Base-by-base conservation (phyloP, 345 rosid species). In the Eucalyptus globulus region DNA sequence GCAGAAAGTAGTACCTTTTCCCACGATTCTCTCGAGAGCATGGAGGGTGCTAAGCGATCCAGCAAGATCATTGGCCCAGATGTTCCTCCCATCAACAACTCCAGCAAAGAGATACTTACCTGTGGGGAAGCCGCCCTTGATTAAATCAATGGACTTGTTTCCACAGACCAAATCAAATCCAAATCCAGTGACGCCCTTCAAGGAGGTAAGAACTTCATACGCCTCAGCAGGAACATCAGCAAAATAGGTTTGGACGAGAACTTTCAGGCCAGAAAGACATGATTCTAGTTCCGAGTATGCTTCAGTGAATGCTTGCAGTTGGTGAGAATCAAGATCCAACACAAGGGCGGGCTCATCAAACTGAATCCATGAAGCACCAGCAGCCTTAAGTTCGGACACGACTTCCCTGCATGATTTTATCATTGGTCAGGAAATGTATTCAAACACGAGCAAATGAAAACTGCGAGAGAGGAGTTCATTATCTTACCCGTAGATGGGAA, bases 281-380 rank as follows among this genome's bases (percentile, higher is more conserved):
- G 95, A 94, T 89, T 96, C 96, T 86, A 97, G 89, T 88, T 92
- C 94, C 50, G 98, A 88, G 92, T 96, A 97, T 27, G 97, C 96
- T 90, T 94, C 90, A 19, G 95, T 89, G 87, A 96, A 96, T 88
- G 94, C 94, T 89, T 95, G 92, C 94, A 96, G 91, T 86, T 93
- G 92, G 92, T 91, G 93, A 86, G 95, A 91, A 24, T 95, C 99
- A 85, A 97, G 99, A 91, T 97, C 97, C 97, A 92, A 76, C 86
- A 96, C 96, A 85, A 96, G 97, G 49, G 93, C 91, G 58, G 99
- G 99, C 92, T 97, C 97, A 91, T 96, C 99, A 40, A 94, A 94
- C 97, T 96, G 95, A 26, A 97, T 93, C 97, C 98, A 96, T 58
- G 97, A 89, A 29, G 98, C 98, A 88, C 98, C 99, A 86, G 96